These are phyloP conservation scores for Leccinum aurantiacum DNA, from an alignment of 768 basidiomycete species.

Conservation along the genomic window DNA sequence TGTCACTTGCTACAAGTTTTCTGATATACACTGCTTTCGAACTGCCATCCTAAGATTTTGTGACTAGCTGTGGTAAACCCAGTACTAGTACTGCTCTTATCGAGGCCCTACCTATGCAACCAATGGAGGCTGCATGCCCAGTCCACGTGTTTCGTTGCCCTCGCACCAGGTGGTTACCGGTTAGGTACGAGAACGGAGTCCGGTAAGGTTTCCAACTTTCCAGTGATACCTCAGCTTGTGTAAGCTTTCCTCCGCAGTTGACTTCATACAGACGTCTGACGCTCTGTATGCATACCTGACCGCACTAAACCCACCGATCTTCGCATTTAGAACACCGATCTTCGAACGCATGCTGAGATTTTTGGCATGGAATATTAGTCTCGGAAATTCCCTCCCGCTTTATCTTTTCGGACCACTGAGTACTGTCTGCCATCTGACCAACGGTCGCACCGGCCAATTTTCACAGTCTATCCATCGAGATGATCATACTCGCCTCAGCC, in stretches of 20 bases:
- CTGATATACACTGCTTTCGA: too few species aligned
- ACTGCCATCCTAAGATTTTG: not conserved
- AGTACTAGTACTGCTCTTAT: slow-evolving; percentile 61
- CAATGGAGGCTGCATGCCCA: too few species aligned
- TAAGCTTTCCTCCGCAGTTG: too few species aligned
- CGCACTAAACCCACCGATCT: not conserved
- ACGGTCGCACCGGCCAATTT: not conserved
- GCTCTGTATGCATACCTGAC: not conserved
- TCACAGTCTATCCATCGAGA: not conserved
- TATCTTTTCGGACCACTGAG: not conserved
- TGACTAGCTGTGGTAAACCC: slow-evolving; percentile 34
- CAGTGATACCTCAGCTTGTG: too few species aligned
- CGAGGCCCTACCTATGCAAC: slow-evolving; percentile 45
- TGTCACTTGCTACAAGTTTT: too few species aligned
- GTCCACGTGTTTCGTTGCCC: too few species aligned
- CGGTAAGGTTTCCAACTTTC: too few species aligned
- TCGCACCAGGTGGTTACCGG: too few species aligned
- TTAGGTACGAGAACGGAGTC: too few species aligned
- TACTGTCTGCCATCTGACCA: too few species aligned
- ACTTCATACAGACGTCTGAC: too few species aligned
- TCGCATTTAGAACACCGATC: not conserved
- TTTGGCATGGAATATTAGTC: not conserved
- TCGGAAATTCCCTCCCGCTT: not conserved
- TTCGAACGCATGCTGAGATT: not conserved
- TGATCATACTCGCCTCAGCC: slow-evolving; percentile 13